Evolutionary conservation across 768 basidiomycete species (phyloP).

Genomic region (Harrya chromipes): DNA sequence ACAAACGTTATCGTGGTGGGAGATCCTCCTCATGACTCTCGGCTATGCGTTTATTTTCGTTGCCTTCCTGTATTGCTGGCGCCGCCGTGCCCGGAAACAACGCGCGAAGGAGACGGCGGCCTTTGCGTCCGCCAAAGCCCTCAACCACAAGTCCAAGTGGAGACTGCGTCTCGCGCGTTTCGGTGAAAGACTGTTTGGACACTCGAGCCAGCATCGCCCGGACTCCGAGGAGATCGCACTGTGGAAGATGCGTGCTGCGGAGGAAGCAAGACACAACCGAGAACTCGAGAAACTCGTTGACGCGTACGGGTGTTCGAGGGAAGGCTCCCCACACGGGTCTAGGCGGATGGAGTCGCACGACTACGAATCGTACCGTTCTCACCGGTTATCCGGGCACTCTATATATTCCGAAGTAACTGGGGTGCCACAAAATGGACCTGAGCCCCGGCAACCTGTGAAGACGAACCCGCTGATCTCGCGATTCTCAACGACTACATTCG

Average conservation of each 20-base stretch:
- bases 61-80: conserved; percentile 62
- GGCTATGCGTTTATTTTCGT: conserved; percentile 79
- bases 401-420: conserved; percentile 73
- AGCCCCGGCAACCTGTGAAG: conserved; percentile 72
- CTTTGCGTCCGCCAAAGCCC: conserved; percentile 59
- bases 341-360: conserved; percentile 23
- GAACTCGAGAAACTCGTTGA: conserved; percentile 51
- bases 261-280: conserved; percentile 47
- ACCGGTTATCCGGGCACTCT: conserved; percentile 45
- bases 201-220: conserved; percentile 28
- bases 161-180: conserved; percentile 52
- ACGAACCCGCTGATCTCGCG: conserved; percentile 42
- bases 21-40: conserved; percentile 80
- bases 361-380: conserved; percentile 25
- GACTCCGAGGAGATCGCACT: conserved; percentile 47
- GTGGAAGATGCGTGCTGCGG: conserved; percentile 47
- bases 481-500: conserved; percentile 46
- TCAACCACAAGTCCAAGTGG: conserved; percentile 52
- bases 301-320: conserved; percentile 45
- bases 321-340: conserved; percentile 34
- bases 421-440: conserved; percentile 53
- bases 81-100: conserved; percentile 64
- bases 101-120: conserved; percentile 62
- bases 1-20: conserved; percentile 67
- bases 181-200: conserved; percentile 58